These are phyloP conservation scores for Porphyra umbilicalis DNA, from an alignment of 31 red algal genomes.

Conservation along the genomic window DNA sequence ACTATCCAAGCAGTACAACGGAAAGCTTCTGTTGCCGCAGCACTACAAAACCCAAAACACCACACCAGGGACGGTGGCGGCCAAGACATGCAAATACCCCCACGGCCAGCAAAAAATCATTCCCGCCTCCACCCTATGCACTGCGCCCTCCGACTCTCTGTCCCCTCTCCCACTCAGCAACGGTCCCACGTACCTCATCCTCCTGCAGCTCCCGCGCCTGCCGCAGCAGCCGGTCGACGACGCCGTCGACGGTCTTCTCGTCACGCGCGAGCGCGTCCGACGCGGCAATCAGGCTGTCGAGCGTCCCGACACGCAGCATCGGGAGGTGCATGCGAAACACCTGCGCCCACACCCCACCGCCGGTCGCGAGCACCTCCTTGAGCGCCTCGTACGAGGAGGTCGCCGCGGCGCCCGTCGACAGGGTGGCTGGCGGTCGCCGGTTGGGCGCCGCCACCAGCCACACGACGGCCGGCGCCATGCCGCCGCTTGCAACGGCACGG, in stretches of 20 bases:
- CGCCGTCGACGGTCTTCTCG: conserved; percentile 66
- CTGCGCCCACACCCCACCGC: not conserved
- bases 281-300: conserved; percentile 84
- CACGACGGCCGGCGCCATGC: not conserved
- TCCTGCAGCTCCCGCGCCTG: conserved; percentile 63
- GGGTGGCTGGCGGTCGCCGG: not conserved
- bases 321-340: conserved; percentile 58
- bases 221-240: conserved; percentile 59
- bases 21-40: no score
- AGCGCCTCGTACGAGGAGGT: not conserved
- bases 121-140: no score
- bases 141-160: not conserved
- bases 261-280: conserved; percentile 62
- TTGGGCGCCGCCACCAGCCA: not conserved
- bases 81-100: no score
- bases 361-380: not conserved
- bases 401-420: not conserved
- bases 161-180: not conserved
- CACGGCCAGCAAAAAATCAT: no score
- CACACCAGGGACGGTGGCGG: no score
- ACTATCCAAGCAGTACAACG: no score
- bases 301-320: conserved; percentile 80
- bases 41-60: no score
- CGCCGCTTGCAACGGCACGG: no score
- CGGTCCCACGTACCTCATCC: not conserved